Evolutionary conservation across 192 early-diverging fungal species (phyloP).

Genomic region (Globomyces pollinis-pini): DNA sequence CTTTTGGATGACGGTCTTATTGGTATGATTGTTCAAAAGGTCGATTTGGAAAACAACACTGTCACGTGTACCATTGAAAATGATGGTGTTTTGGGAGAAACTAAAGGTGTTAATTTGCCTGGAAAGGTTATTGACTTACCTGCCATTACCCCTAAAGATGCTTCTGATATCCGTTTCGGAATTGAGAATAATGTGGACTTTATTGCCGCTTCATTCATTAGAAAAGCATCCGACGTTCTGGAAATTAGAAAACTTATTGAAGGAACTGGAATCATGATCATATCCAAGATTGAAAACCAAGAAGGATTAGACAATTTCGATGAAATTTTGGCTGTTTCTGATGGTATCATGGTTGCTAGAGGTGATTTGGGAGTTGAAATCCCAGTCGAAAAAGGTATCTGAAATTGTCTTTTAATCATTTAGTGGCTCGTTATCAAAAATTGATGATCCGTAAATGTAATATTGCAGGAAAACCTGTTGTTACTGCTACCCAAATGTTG

Average conservation of each 20-base stretch:
- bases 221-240: conserved; percentile 79
- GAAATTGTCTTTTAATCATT: neutral
- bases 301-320: conserved; percentile 99
- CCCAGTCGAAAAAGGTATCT: conserved; percentile 70
- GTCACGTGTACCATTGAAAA: conserved; percentile 54
- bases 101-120: conserved; percentile 96
- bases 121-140: conserved; percentile 85
- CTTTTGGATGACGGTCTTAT: conserved; percentile 49
- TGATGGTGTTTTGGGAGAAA: conserved; percentile 79
- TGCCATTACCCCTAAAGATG: conserved; percentile 93
- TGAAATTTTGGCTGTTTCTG: conserved; percentile 85
- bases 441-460: conserved; percentile 99
- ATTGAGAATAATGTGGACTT: conserved; percentile 92
- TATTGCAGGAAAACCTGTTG: conserved; percentile 89
- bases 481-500: conserved; percentile 97
- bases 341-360: conserved; percentile 98
- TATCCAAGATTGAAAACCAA: conserved; percentile 96
- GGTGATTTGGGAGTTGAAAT: conserved; percentile 98
- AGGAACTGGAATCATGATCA: conserved; percentile 85
- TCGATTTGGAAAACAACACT: conserved; percentile 18
- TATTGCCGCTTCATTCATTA: conserved; percentile 94
- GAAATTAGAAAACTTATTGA: conserved; percentile 81
- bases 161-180: conserved; percentile 81
- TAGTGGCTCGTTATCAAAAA: conserved; percentile 69
- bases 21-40: conserved; percentile 32